These are phyloP conservation scores for Yamadazyma aaseri DNA, from an alignment of 1,139 yeast genomes.

Conservation along the genomic window DNA sequence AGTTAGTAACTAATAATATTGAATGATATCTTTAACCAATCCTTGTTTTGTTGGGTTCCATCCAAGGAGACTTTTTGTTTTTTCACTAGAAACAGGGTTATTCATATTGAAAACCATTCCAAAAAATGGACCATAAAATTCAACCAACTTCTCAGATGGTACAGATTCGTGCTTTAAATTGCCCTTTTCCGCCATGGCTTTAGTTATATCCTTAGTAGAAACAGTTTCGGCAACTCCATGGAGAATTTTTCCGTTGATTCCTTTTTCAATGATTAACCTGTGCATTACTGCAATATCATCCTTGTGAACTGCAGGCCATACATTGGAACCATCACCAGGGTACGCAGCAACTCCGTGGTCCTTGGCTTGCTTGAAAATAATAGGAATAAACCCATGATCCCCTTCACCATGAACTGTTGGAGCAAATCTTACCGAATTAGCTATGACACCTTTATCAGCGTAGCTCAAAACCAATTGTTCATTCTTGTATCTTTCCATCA, in stretches of 20 bases:
- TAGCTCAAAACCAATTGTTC: conserved; percentile 12
- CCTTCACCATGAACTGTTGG: conserved; percentile 27
- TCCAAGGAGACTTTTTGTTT: conserved; percentile 15
- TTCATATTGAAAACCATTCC: conserved; percentile 10
- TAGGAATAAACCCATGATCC: conserved; percentile 19
- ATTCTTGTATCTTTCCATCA: conserved; percentile 5
- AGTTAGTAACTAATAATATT: conserved; percentile 5
- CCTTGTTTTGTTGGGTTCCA: conserved; percentile 22
- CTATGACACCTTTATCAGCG: conserved; percentile 20
- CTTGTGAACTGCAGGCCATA: conserved; percentile 29
- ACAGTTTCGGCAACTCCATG: conserved; percentile 23
- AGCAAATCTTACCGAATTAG: conserved; percentile 20
- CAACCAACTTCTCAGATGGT: conserved; percentile 11
- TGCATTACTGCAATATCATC: conserved; percentile 26
- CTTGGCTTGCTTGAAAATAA: conserved; percentile 13
- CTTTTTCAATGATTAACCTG: conserved; percentile 23
- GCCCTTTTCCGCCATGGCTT: conserved; percentile 18
- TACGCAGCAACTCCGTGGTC: conserved; percentile 17
- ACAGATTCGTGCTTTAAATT: conserved; percentile 14
- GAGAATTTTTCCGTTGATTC: conserved; percentile 19
- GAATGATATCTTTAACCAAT: conserved; percentile 20
- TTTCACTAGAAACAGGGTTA: conserved; percentile 11
- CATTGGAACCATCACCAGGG: conserved; percentile 23
- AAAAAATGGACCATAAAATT: conserved; percentile 9
- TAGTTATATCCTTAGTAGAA: conserved; percentile 21